These are phyloP conservation scores for Colletotrichum sp. DNA, from an alignment of 2,329 filamentous ascomycete species.

Conservation along the genomic window DNA sequence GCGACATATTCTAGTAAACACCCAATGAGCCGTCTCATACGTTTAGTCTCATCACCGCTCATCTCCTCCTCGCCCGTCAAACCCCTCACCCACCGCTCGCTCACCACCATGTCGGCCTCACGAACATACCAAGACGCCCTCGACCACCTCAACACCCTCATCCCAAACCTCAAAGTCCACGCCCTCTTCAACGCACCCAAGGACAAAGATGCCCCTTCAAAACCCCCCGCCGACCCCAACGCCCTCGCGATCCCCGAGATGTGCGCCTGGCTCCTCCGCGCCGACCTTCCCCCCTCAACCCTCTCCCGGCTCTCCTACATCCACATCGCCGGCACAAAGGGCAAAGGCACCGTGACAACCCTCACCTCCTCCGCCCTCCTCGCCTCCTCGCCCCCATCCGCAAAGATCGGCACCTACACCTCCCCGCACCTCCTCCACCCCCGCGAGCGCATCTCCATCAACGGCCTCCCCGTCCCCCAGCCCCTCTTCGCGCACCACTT, in stretches of 20 bases:
- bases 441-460: constrained; percentile 70
- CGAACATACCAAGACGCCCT: constrained; percentile 21
- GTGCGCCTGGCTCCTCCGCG: constrained; percentile 75
- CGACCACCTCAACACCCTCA: constrained; percentile 19
- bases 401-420: constrained; percentile 75
- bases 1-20: background rate
- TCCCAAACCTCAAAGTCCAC: constrained; percentile 21
- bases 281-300: constrained; percentile 70
- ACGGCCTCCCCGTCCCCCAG: constrained; percentile 62
- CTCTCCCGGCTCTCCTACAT: constrained; percentile 37
- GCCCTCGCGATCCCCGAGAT: constrained; percentile 72
- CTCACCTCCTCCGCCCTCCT: constrained; percentile 72
- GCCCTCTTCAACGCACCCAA: constrained; percentile 15
- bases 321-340: constrained; percentile 78
- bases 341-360: constrained; percentile 72
- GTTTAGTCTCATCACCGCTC: background rate
- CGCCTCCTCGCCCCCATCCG: constrained; percentile 46
- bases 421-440: constrained; percentile 73
- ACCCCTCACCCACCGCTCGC: background rate
- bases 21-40: background rate
- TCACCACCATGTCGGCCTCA: constrained; percentile 4
- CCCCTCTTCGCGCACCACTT: constrained; percentile 68
- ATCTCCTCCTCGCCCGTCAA: background rate
- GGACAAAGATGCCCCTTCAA: background rate
- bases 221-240: constrained; percentile 26